Percentiles rank a stretch among this genome's conserved stretches.
Evolutionary conservation across 441 rosid genomes (phyloP).

Genomic region (Brassica hybrid): DNA sequence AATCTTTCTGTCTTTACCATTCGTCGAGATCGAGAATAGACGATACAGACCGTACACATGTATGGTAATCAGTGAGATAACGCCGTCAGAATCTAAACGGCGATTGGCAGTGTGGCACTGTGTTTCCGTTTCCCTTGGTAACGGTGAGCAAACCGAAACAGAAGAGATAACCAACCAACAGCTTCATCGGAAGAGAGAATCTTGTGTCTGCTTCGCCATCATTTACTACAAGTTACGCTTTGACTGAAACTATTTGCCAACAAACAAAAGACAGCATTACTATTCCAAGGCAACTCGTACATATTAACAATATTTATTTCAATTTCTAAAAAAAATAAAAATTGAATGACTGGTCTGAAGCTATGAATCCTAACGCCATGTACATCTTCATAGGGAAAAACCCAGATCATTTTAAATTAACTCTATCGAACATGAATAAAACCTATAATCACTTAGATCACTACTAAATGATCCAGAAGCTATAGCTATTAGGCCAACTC

Average conservation of each 20-base stretch:
- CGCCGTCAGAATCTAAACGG: slow-evolving; percentile 37
- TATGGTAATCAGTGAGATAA: slow-evolving; percentile 2
- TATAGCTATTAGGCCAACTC: no score
- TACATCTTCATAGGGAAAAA: background rate
- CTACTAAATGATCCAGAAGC: no score
- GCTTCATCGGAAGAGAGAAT: slow-evolving; percentile 37
- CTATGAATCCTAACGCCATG: no score
- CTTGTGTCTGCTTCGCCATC: slow-evolving; percentile 46
- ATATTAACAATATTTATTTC: background rate
- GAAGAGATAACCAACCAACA: slow-evolving; percentile 23
- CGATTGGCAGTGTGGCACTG: background rate
- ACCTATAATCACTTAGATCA: no score
- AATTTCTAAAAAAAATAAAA: background rate
- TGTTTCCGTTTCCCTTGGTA: slow-evolving; percentile 13
- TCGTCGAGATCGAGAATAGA: slow-evolving; percentile 1
- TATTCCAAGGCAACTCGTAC: slow-evolving; percentile 22
- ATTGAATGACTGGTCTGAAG: no score
- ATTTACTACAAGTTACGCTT: slow-evolving; percentile 5
- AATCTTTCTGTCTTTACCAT: slow-evolving; percentile 4
- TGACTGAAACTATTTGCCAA: slow-evolving; percentile 19
- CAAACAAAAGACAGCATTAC: slow-evolving; percentile 30
- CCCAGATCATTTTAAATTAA: no score
- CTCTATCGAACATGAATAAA: no score
- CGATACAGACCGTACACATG: slow-evolving; percentile 24
- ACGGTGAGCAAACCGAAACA: slow-evolving; percentile 34